Evolutionary conservation across 2,329 filamentous ascomycete genomes (phyloP).

Genomic region (Xylaria polymorpha): DNA sequence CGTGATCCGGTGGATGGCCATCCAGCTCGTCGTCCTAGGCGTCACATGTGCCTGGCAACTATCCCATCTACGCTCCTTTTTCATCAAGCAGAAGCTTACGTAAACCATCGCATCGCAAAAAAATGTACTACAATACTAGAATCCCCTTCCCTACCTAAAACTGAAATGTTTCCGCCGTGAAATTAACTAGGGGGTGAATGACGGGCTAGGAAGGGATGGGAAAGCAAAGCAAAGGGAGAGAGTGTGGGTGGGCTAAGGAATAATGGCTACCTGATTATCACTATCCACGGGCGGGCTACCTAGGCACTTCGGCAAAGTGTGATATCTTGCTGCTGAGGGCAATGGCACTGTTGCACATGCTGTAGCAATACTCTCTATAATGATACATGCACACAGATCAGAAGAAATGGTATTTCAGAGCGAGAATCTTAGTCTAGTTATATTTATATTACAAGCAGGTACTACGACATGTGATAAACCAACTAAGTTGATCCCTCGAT

Average conservation of each 20-base stretch:
- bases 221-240: not conserved
- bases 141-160: not conserved
- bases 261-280: no score
- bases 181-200: not conserved
- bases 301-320: not conserved
- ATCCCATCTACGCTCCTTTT: constrained; percentile 94
- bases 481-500: not conserved
- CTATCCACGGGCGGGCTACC: not conserved
- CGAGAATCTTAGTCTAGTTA: not conserved
- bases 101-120: constrained; percentile 58
- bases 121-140: constrained; percentile 22
- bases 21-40: constrained; percentile 86
- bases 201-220: not conserved
- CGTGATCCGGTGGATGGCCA: constrained; percentile 92
- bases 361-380: constrained; percentile 32
- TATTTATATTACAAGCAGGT: not conserved
- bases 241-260: not conserved
- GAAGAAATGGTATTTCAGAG: constrained; percentile 14
- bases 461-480: not conserved
- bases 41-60: constrained; percentile 97
- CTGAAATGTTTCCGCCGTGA: not conserved
- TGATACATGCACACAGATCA: constrained; percentile 34
- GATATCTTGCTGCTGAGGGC: not conserved
- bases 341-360: not conserved
- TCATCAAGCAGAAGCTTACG: constrained; percentile 99